phyloP scores from a whole-genome alignment of 768 basidiomycete species.

The Naganishia randhawae region DNA sequence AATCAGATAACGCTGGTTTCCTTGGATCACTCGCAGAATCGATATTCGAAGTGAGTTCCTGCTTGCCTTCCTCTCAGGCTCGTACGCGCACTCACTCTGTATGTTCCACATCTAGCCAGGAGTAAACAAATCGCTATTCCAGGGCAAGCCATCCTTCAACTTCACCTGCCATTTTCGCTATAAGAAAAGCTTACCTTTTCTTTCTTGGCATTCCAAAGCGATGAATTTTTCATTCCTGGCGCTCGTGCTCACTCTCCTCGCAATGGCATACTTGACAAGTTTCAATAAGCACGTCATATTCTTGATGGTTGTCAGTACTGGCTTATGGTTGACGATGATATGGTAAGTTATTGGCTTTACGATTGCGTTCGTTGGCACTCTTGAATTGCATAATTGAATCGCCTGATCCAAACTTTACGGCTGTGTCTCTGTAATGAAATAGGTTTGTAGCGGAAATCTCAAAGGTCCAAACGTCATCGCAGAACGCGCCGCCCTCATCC shows the following conservation, averaged over 20 bases:
- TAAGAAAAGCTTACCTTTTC: neutral
- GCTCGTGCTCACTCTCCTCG: conserved; percentile 43
- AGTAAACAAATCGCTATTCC: conserved; percentile 42
- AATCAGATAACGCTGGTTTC: conserved; percentile 33
- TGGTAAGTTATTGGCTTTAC: conserved; percentile 39
- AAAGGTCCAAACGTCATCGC: conserved; percentile 7
- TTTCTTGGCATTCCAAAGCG: conserved; percentile 31
- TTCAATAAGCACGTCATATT: conserved; percentile 47
- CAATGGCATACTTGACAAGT: conserved; percentile 40
- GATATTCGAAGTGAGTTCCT: conserved; percentile 41
- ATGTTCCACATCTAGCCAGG: conserved; percentile 37
- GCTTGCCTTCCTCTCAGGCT: neutral
- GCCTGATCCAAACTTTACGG: too few species aligned
- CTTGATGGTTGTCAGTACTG: conserved; percentile 37
- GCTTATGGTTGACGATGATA: conserved; percentile 46
- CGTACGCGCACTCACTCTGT: neutral
- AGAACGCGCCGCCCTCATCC: conserved; percentile 18
- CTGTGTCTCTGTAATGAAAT: neutral
- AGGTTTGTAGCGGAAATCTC: conserved; percentile 21
- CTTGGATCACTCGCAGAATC: conserved; percentile 41
- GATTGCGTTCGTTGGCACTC: neutral
- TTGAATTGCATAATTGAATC: neutral
- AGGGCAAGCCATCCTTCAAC: conserved; percentile 35
- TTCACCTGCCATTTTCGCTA: neutral
- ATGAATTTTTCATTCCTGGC: conserved; percentile 49